A percentile compares a stretch with the other conserved stretches of the same genome.
phyloP scores from a whole-genome alignment of 306 rosid species.

The Echinosophora koreensis region DNA sequence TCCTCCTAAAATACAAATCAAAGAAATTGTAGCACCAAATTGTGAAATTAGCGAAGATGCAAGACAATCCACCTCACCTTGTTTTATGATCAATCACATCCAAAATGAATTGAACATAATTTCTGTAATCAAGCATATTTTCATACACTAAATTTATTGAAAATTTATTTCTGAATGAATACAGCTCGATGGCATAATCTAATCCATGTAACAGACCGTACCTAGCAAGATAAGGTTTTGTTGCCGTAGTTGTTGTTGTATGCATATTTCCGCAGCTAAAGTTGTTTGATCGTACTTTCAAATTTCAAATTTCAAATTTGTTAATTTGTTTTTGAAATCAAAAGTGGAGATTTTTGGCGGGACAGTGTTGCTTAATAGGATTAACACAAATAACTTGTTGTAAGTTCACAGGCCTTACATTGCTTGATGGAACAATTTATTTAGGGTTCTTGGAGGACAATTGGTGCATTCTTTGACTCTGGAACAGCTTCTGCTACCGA shows the following conservation, averaged over 20 bases:
- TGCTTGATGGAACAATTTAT: constrained; percentile 19
- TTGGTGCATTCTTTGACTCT: constrained; percentile 1
- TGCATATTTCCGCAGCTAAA: constrained; percentile 9
- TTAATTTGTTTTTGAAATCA: neutral
- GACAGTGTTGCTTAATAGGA: neutral
- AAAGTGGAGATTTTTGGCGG: neutral
- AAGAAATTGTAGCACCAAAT: constrained; percentile 37
- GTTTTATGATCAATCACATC: neutral
- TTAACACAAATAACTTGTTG: constrained; percentile 6
- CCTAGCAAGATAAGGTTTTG: neutral
- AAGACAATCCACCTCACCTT: neutral
- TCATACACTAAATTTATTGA: neutral
- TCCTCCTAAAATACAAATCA: constrained; percentile 69
- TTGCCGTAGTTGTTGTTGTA: neutral
- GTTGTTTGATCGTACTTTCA: neutral
- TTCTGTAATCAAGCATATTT: neutral
- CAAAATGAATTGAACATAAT: constrained; percentile 2
- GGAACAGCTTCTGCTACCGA: neutral
- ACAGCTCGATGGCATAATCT: constrained; percentile 1
- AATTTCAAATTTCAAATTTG: neutral
- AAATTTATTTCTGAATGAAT: constrained; percentile 4
- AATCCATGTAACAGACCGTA: constrained; percentile 2
- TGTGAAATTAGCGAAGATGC: constrained; percentile 14
- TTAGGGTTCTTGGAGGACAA: neutral
- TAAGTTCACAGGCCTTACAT: constrained; percentile 3